Base-by-base conservation (phyloP, 2,329 filamentous ascomycete species). In the Alternaria angustiovoidea region DNA sequence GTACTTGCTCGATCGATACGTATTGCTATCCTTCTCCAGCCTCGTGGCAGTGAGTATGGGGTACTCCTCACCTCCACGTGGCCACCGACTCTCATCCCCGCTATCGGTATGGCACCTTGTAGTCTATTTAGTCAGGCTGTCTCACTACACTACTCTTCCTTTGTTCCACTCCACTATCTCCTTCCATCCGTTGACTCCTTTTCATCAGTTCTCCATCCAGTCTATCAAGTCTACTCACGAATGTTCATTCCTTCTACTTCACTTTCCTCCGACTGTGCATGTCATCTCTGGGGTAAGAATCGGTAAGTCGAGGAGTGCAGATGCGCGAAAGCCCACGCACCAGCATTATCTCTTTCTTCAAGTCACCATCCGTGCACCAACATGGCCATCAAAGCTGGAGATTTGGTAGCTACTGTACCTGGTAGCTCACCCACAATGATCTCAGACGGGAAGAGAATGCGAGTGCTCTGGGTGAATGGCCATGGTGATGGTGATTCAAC, bases 381-480 rank as follows among this genome's bases (percentile, higher is more conserved):
- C n/a, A 46, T 58, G 43, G 24, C 39, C 8, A 52, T 54, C 38
- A 57, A 52, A 38, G 4, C 51, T 6, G 59, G 59, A 0, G 43
- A 58, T 7, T 9, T 62, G 4, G 41, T 54, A 12, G 51, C 55
- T 16, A 46, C 38, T 5, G 28, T 26, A 7, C 56, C 64, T 42
- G 70, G 64, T 38, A 57, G 39, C 11, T 5, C 28, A 63, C 55
- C 20, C 52, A 64, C 20, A 9, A 70, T 70, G 39, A 54, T 71
- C 18, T 75, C 64, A 18, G 71, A 77, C 38, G 72, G 72, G 16
- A 72, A 70, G 34, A 57, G 61, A n/a, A 62, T 72, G 53, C 76
- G 79, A 22, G 66, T 73, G 39, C 68, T 81, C 14, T 82, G 79
- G 80, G 65, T 64, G 9, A 71, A 77, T n/a, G 70, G 69, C 14